phyloP scores from a whole-genome alignment of 164 flowering plant species.

The Stephania japonica region DNA sequence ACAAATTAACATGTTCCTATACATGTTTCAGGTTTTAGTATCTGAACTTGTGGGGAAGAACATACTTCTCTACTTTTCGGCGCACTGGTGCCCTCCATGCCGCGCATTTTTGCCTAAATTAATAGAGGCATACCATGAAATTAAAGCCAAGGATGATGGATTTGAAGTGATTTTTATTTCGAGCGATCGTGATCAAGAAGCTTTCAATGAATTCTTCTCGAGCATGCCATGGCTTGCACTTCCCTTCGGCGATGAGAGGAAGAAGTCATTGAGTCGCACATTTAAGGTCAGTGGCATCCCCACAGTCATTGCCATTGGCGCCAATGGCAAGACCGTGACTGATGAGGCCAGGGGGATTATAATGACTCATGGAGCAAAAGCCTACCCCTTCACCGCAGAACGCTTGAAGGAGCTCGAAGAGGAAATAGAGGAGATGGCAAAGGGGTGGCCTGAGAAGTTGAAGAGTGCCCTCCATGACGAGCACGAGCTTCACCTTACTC shows the following conservation, averaged over 20 bases:
- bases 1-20: neutral
- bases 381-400: slow-evolving; percentile 70
- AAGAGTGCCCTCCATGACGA: slow-evolving; percentile 39
- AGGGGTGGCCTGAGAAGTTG: slow-evolving; percentile 69
- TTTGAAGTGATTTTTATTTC: slow-evolving; percentile 60
- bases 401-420: slow-evolving; percentile 42
- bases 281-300: slow-evolving; percentile 63
- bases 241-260: slow-evolving; percentile 54
- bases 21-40: slow-evolving; percentile 35
- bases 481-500: slow-evolving; percentile 48
- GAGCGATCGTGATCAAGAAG: slow-evolving; percentile 35
- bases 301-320: slow-evolving; percentile 48
- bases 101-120: slow-evolving; percentile 57
- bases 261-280: slow-evolving; percentile 26
- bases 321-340: slow-evolving; percentile 49
- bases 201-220: slow-evolving; percentile 51
- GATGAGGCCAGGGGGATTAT: slow-evolving; percentile 42
- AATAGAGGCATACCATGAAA: slow-evolving; percentile 46
- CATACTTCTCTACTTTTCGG: slow-evolving; percentile 62
- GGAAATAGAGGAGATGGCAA: slow-evolving; percentile 39
- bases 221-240: slow-evolving; percentile 79
- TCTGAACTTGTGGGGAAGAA: slow-evolving; percentile 61
- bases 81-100: slow-evolving; percentile 71
- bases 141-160: slow-evolving; percentile 45
- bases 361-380: slow-evolving; percentile 42